phyloP scores from a whole-genome alignment of 2,329 filamentous ascomycete species.

The Microdochium trichocladiopsis region DNA sequence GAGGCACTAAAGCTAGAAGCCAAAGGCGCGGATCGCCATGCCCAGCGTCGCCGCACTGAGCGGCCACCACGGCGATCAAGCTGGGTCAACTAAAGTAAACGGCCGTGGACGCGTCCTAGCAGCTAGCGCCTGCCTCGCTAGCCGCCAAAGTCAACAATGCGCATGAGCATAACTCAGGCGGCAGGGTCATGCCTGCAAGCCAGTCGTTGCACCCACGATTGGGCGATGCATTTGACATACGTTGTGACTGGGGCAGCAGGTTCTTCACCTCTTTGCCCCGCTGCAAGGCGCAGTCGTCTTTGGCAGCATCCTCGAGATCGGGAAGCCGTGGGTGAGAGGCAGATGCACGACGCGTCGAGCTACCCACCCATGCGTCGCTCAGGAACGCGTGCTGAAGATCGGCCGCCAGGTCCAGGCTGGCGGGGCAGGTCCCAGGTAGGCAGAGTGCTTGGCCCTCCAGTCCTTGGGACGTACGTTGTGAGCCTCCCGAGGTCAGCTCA shows the following conservation, averaged over 20 bases:
- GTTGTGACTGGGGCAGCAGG: not conserved
- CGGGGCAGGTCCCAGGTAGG: not conserved
- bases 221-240: not conserved
- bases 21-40: too few relatives aligned
- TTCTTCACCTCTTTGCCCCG: not conserved
- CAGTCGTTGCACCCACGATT: not conserved
- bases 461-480: too few relatives aligned
- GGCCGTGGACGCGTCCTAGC: not conserved
- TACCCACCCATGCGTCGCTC: not conserved
- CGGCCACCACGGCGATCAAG: not conserved
- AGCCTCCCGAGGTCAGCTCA: too few relatives aligned
- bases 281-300: too few relatives aligned
- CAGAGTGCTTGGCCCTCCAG: not conserved
- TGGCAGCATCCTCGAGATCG: too few relatives aligned
- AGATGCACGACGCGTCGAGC: not conserved
- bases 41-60: too few relatives aligned
- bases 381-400: not conserved
- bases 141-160: not conserved
- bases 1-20: too few relatives aligned
- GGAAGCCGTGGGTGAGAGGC: too few relatives aligned
- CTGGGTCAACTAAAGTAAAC: not conserved
- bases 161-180: not conserved
- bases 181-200: not conserved
- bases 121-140: too few relatives aligned
- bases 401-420: not conserved